Percentiles rank a stretch among this genome's conserved stretches.
These are phyloP conservation scores for Trichophyton rubrum DNA, from an alignment of 2,329 filamentous ascomycete genomes.

Conservation along the genomic window DNA sequence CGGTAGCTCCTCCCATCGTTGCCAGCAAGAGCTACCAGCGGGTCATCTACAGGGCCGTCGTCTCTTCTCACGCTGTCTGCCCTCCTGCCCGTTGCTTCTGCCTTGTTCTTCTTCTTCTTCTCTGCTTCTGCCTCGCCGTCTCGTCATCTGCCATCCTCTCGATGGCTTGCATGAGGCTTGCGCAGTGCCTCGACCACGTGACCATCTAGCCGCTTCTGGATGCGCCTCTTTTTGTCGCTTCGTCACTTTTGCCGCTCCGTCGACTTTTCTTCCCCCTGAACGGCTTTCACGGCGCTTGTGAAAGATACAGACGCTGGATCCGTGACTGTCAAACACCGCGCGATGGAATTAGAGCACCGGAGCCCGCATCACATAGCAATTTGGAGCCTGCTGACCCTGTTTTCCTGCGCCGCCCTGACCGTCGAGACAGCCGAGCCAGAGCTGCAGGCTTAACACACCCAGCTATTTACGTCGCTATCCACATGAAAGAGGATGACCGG, in stretches of 20 bases:
- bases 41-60: neutral
- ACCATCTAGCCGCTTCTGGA: conserved; percentile 1
- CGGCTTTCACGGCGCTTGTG: neutral
- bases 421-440: neutral
- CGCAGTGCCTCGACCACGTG: neutral
- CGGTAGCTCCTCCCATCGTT: neutral
- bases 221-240: neutral
- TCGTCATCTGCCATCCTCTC: neutral
- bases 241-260: too few relatives aligned
- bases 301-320: neutral
- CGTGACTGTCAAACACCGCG: neutral
- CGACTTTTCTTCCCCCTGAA: neutral
- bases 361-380: neutral
- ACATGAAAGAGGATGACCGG: conserved; percentile 2
- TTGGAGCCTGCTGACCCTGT: neutral
- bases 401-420: neutral
- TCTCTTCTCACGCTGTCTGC: neutral
- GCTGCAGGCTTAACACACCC: neutral
- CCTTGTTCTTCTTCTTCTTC: neutral
- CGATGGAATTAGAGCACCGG: neutral
- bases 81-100: neutral
- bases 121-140: neutral
- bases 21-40: neutral
- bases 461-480: neutral
- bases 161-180: neutral